Base-by-base conservation (phyloP, 2,329 filamentous ascomycete species). In the Colletotrichum gigasporum region DNA sequence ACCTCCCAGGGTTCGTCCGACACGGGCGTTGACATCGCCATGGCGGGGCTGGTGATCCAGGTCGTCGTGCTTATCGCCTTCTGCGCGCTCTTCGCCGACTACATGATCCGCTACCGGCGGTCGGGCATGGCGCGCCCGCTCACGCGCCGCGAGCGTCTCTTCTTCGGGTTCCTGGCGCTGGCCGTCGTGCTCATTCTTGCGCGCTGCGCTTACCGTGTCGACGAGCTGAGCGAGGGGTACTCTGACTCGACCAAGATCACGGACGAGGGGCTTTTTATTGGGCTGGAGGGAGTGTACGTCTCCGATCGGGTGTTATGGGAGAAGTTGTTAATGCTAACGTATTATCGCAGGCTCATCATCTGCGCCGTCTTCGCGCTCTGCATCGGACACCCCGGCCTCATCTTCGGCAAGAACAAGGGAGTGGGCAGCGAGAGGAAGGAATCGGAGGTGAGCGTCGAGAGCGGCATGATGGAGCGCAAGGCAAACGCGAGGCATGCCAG, bases 161-260 rank as follows among this genome's bases (percentile, higher is more conserved):
- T 90, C 71, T 76, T 88, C 11, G 68, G 73, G 2, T 85, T 83
- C 44, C 75, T 90, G 10, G 73, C 76, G 1, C 70, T 85, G 2
- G 84, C 87, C 0, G 87, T 89, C 3, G 52, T 89, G 3, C 78
- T 85, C 42, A 88, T 91, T 68, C 83, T 91, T 37, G 82, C 84
- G 4, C 80, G 90, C 14, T 89, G 85, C 67, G 80, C 85, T 9
- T 91, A 88, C 73, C 82, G 90, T 56, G 87, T 90, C 41, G 86
- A 87, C 9, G 90, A 92, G 75, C 74, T 91, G 64, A 86, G 83
- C 65, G 78, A 88, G 37, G 89, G 89, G 2, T 91, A 88, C 78
- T 70, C 5, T 0, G 39, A 73, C 24, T 88, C 87, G 0, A 72
- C 78, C 5, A 73, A 90, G 58, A 85, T 90, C 39, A 77, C 77